A percentile compares a stretch with the other conserved stretches of the same genome.
Conservation (phyloP, 2,329 filamentous ascomycete genomes). For the Colletotrichum caudatum region DNA sequence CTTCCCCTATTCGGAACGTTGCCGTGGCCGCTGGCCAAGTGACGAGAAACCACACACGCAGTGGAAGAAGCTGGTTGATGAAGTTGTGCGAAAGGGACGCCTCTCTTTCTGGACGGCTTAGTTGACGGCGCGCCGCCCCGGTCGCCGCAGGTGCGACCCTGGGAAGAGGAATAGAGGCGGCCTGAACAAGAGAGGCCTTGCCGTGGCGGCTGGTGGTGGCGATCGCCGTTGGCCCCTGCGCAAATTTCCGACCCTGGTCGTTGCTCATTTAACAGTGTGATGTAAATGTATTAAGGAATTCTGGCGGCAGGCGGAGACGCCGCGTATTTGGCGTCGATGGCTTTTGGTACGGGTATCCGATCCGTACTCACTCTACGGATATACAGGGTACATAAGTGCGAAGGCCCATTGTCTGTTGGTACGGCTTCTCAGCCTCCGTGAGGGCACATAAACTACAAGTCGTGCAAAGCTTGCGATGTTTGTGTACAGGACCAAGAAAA, state of each 20-base stretch:
- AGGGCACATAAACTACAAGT: background rate
- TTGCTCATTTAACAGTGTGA: constrained; percentile 33
- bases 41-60: background rate
- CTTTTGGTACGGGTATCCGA: background rate
- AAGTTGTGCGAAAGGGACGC: background rate
- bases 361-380: too few species aligned
- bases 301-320: constrained; percentile 7
- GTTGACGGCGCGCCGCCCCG: constrained; percentile 12
- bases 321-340: constrained; percentile 1
- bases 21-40: background rate
- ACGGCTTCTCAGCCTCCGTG: background rate
- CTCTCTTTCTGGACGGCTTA: background rate
- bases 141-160: constrained; percentile 9
- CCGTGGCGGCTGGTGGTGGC: constrained; percentile 18
- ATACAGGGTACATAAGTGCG: background rate
- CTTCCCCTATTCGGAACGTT: background rate
- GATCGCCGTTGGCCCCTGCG: constrained; percentile 16
- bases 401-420: constrained; percentile 4
- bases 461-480: background rate
- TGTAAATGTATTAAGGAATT: constrained; percentile 27
- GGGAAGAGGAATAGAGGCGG: background rate
- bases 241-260: constrained; percentile 38
- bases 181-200: constrained; percentile 20
- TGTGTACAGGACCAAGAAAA: background rate
- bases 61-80: background rate